A percentile compares a stretch with the other conserved stretches of the same genome.
Evolutionary conservation across 208 protist genomes (phyloP).

Genomic region (Trypanosoma lewisi): DNA sequence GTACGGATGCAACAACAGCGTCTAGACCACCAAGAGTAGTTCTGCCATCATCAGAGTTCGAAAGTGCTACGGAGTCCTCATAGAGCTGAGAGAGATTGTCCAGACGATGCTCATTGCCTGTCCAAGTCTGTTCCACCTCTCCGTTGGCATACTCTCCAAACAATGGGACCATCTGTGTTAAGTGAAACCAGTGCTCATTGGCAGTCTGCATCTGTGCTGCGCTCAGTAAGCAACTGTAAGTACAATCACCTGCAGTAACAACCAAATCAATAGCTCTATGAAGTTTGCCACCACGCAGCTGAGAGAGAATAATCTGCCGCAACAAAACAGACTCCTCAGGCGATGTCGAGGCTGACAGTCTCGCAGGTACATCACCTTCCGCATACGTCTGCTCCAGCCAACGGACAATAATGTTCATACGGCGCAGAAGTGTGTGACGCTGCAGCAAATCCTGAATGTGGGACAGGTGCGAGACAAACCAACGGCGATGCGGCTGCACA

Average conservation of each 20-base stretch:
- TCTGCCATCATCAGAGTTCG: conserved; percentile 11
- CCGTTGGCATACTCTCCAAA: conserved; percentile 86
- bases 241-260: conserved; percentile 44
- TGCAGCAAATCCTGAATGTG: conserved; percentile 71
- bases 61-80: conserved; percentile 39
- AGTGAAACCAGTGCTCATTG: conserved; percentile 61
- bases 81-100: conserved; percentile 76
- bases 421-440: conserved; percentile 52
- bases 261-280: conserved; percentile 56
- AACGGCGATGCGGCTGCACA: conserved; percentile 66
- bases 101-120: conserved; percentile 70
- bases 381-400: conserved; percentile 76
- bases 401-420: conserved; percentile 57
- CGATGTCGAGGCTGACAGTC: conserved; percentile 12
- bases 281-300: conserved; percentile 71
- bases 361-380: conserved; percentile 26
- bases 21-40: conserved; percentile 30
- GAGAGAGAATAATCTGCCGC: conserved; percentile 65
- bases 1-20: conserved; percentile 63
- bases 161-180: conserved; percentile 59
- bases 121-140: conserved; percentile 49
- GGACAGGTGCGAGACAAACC: conserved; percentile 78
- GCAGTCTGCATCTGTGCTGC: conserved; percentile 79
- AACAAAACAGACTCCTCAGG: conserved; percentile 60
- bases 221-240: conserved; percentile 77